These are phyloP conservation scores for Microsporum canis DNA, from an alignment of 2,329 filamentous ascomycete genomes.

Conservation along the genomic window DNA sequence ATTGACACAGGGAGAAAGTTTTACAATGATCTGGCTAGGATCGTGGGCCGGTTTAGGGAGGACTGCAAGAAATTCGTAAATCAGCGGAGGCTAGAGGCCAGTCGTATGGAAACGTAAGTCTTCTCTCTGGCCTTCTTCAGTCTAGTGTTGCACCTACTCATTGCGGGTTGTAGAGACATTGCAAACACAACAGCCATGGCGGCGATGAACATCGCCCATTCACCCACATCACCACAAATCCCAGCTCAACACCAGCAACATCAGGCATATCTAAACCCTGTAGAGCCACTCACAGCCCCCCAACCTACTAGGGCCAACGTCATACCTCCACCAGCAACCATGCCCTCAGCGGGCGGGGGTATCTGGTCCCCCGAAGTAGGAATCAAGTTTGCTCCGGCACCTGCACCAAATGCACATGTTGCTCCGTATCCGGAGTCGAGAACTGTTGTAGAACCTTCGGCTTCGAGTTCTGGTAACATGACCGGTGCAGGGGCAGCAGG, in stretches of 20 bases:
- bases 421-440: constrained; percentile 2
- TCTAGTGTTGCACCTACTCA: too few species aligned
- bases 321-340: constrained; percentile 6
- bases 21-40: constrained; percentile 87
- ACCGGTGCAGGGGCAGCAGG: neutral
- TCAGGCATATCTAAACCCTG: constrained; percentile 33
- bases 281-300: constrained; percentile 35
- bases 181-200: constrained; percentile 46
- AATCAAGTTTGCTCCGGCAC: constrained; percentile 57
- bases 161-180: constrained; percentile 38
- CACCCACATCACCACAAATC: constrained; percentile 35
- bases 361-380: constrained; percentile 74
- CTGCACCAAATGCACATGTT: constrained; percentile 12
- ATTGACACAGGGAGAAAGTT: constrained; percentile 87
- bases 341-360: constrained; percentile 31
- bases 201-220: constrained; percentile 42
- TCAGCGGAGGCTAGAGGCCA: constrained; percentile 67
- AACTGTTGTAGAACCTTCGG: constrained; percentile 16
- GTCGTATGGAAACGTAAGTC: constrained; percentile 61
- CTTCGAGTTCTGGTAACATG: constrained; percentile 7
- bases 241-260: constrained; percentile 27
- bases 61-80: constrained; percentile 68
- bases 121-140: neutral
- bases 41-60: constrained; percentile 76
- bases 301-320: constrained; percentile 20